Conservation (phyloP, 176 grass and related monocot genomes). For the Leersia perrieri region DNA sequence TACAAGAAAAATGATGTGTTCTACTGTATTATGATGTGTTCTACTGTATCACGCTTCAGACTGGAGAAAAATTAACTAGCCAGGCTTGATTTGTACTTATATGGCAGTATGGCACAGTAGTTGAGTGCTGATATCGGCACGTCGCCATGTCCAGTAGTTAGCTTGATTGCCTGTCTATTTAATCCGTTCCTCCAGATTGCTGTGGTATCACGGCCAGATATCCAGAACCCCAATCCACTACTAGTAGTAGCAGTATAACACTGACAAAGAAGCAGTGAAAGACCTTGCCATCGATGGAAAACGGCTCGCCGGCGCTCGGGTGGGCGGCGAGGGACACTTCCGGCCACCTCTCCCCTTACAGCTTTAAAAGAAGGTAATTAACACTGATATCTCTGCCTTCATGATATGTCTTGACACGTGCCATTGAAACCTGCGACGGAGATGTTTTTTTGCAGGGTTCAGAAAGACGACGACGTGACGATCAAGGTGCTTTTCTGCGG, state of each 20-base stretch:
- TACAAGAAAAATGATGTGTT: no score
- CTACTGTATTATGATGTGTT: no score
- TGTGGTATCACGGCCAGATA: no score
- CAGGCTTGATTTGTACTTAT: not conserved
- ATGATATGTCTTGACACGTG: no score
- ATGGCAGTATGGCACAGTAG: not conserved
- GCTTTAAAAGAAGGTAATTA: constrained; percentile 50
- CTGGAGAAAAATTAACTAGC: not conserved
- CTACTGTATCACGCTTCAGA: not conserved
- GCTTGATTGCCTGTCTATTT: not conserved
- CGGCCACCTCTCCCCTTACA: constrained; percentile 43
- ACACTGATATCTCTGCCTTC: no score
- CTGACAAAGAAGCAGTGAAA: not conserved
- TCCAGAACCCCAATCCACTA: no score
- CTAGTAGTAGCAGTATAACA: no score
- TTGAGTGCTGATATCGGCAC: constrained; percentile 2
- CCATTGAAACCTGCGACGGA: not conserved
- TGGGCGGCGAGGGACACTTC: constrained; percentile 42
- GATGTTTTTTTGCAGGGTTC: constrained; percentile 8
- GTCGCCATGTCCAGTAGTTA: not conserved
- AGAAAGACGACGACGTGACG: constrained; percentile 36
- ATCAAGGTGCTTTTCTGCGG: constrained; percentile 50
- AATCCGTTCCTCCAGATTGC: not conserved
- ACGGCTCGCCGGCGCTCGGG: constrained; percentile 23
- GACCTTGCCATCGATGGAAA: not conserved